Conservation (phyloP, 805 yeast species). For the Kluyveromyces starmeri region DNA sequence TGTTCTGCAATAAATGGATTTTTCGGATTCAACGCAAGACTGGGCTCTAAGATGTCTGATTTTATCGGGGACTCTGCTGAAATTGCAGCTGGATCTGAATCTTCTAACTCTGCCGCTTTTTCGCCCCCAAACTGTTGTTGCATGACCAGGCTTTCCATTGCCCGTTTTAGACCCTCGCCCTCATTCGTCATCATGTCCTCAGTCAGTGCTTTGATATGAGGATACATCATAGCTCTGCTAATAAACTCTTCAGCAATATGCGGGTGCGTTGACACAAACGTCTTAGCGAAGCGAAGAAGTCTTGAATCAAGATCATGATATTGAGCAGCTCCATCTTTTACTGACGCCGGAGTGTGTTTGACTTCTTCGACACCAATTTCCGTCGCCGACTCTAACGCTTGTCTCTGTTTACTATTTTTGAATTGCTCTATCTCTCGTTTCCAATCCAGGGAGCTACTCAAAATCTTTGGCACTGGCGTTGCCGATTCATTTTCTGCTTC, state of each 20-base stretch:
- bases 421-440: constrained; percentile 28
- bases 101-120: too few species aligned
- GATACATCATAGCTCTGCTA: constrained; percentile 26
- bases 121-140: too few species aligned
- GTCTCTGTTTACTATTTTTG: constrained; percentile 23
- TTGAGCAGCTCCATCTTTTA: not conserved
- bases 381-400: constrained; percentile 5
- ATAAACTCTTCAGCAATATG: constrained; percentile 28
- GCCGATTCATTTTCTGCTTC: constrained; percentile 7
- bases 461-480: too few species aligned
- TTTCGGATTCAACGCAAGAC: too few species aligned
- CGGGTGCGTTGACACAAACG: constrained; percentile 28
- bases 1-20: too few species aligned
- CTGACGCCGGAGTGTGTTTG: constrained; percentile 1
- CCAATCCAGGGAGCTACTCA: constrained; percentile 15
- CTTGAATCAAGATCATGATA: constrained; percentile 1
- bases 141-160: constrained; percentile 68
- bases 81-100: too few species aligned
- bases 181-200: constrained; percentile 71
- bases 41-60: too few species aligned
- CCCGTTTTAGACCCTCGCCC: constrained; percentile 68
- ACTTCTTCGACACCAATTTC: not conserved
- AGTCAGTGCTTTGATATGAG: constrained; percentile 53
- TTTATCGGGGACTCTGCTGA: too few species aligned
- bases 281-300: constrained; percentile 22